Evolutionary conservation across 441 rosid genomes (phyloP).

Genomic region (Dalechampia spathulata): DNA sequence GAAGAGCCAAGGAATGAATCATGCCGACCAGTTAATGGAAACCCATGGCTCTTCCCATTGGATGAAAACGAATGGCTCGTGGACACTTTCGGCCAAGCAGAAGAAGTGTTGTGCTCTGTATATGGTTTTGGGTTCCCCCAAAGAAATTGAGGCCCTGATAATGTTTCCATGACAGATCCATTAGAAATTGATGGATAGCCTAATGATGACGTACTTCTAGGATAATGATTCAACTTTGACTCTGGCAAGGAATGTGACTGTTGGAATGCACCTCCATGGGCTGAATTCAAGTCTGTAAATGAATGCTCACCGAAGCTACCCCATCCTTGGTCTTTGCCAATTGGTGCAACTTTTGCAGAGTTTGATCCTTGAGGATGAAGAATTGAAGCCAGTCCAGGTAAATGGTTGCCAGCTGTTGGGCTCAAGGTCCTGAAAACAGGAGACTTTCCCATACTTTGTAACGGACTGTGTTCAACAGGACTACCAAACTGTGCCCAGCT

Average conservation of each 20-base stretch:
- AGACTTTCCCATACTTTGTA: constrained; percentile 66
- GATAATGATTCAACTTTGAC: constrained; percentile 51
- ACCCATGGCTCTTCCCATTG: constrained; percentile 42
- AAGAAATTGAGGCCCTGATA: constrained; percentile 93
- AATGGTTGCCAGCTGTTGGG: constrained; percentile 51
- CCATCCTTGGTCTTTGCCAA: constrained; percentile 70
- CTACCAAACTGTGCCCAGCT: constrained; percentile 78
- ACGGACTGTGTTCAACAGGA: constrained; percentile 65
- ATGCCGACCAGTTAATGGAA: constrained; percentile 41
- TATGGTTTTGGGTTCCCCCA: constrained; percentile 89
- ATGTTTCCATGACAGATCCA: constrained; percentile 61
- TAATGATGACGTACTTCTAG: constrained; percentile 49
- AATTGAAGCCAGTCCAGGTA: constrained; percentile 82
- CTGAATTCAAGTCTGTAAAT: constrained; percentile 34
- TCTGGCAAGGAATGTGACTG: constrained; percentile 79
- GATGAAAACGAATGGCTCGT: constrained; percentile 55
- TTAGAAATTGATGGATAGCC: constrained; percentile 51
- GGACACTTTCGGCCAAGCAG: constrained; percentile 67
- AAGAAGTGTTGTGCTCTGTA: constrained; percentile 49
- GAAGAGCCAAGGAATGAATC: constrained; percentile 45
- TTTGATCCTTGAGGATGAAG: constrained; percentile 56
- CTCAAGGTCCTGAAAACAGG: constrained; percentile 58
- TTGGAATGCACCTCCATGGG: constrained; percentile 33
- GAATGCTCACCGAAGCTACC: constrained; percentile 35
- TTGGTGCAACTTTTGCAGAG: constrained; percentile 63